These are phyloP conservation scores for Plasmodium vinckei DNA, from an alignment of 169 alveolate genomes.

Conservation along the genomic window DNA sequence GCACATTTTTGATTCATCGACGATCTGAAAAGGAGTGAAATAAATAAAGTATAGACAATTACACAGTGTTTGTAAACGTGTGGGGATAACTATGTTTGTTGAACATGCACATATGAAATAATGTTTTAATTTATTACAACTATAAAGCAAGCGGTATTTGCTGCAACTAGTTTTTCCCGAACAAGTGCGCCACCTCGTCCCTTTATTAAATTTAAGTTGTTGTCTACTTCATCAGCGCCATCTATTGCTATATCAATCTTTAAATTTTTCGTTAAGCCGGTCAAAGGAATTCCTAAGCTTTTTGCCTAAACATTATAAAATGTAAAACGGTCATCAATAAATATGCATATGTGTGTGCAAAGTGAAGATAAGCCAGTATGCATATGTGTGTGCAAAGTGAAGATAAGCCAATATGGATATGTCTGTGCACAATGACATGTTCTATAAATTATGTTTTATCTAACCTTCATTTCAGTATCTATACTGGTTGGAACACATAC, in stretches of 20 bases:
- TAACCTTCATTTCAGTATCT: conserved; percentile 81
- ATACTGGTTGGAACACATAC: conserved; percentile 87
- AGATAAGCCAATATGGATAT: no score
- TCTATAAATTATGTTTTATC: not conserved
- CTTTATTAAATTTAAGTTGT: conserved; percentile 82
- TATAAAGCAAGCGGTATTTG: conserved; percentile 79
- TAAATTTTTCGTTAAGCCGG: conserved; percentile 67
- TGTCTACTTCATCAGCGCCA: conserved; percentile 90
- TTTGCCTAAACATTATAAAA: conserved; percentile 76
- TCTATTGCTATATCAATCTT: conserved; percentile 87
- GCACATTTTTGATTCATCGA: conserved; percentile 79
- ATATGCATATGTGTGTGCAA: not conserved
- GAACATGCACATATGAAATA: not conserved
- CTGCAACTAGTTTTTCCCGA: conserved; percentile 88
- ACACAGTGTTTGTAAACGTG: not conserved
- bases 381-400: not conserved
- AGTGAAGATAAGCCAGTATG: no score
- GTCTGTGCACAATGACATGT: not conserved
- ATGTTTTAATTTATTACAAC: conserved; percentile 68
- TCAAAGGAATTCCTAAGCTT: conserved; percentile 82
- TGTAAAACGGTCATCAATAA: not conserved
- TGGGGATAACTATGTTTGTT: not conserved
- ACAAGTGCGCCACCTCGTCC: conserved; percentile 92
- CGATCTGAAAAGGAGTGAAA: conserved; percentile 74
- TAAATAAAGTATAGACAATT: not conserved